Conservation (phyloP, 129 eudicot genomes). For the Logfia minima region DNA sequence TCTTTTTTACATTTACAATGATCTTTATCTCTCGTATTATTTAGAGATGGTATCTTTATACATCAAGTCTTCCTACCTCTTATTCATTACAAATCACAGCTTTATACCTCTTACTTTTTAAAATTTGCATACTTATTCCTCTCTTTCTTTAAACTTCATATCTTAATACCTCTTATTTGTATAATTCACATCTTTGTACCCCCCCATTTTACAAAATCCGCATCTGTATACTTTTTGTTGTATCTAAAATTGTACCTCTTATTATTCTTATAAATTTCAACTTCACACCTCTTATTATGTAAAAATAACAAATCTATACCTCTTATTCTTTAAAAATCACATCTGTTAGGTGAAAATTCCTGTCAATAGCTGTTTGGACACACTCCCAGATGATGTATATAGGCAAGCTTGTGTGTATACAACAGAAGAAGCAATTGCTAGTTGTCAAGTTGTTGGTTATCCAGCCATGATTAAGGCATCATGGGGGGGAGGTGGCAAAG, state of each 20-base stretch:
- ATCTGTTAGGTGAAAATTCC: slow-evolving; percentile 74
- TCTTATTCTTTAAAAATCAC: background rate
- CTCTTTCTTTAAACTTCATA: background rate
- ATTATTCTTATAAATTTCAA: too few species aligned
- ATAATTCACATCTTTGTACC: too few species aligned
- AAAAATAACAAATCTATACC: background rate
- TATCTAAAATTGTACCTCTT: too few species aligned
- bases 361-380: slow-evolving; percentile 64
- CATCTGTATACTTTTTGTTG: too few species aligned
- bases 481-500: slow-evolving; percentile 99
- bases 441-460: slow-evolving; percentile 95
- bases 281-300: background rate
- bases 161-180: background rate
- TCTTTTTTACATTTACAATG: background rate
- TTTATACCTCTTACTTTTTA: too few species aligned
- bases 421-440: slow-evolving; percentile 91
- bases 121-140: background rate
- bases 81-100: too few species aligned
- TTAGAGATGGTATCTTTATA: background rate
- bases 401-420: slow-evolving; percentile 82
- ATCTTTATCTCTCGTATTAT: slow-evolving; percentile 11
- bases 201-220: too few species aligned
- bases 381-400: slow-evolving; percentile 85
- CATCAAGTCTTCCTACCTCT: too few species aligned
- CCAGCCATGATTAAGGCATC: slow-evolving; percentile 99